phyloP scores from a whole-genome alignment of 257 asterid species.

The Forsythia suspensa region DNA sequence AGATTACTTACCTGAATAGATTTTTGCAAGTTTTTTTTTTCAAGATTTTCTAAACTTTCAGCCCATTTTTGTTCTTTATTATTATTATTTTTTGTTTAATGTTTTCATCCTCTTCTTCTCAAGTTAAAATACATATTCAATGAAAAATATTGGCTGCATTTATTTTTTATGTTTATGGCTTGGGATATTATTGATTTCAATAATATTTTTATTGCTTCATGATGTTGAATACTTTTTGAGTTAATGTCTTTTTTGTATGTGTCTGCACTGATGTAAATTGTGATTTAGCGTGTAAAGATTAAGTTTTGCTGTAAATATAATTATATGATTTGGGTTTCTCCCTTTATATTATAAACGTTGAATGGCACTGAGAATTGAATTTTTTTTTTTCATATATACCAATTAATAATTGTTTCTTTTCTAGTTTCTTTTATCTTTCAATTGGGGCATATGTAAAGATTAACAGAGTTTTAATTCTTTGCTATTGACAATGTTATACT shows the following conservation, averaged over 20 bases:
- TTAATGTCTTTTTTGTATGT: background rate
- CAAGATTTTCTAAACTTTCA: no score
- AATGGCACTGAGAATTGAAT: background rate
- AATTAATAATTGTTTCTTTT: no score
- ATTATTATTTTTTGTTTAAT: no score
- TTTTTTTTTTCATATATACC: no score
- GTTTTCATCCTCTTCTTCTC: slow-evolving; percentile 27
- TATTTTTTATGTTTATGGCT: background rate
- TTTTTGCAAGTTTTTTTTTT: no score
- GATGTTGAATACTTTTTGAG: background rate
- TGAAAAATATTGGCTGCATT: background rate
- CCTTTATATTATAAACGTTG: background rate
- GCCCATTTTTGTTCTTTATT: no score
- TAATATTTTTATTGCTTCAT: background rate
- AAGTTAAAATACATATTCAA: slow-evolving; percentile 30
- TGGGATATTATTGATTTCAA: background rate
- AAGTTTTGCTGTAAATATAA: background rate
- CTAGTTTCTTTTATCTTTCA: no score
- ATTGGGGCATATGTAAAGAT: no score
- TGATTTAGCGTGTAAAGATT: background rate
- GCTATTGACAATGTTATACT: no score
- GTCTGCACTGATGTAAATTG: background rate
- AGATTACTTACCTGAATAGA: no score
- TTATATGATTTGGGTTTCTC: background rate
- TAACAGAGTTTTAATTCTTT: no score